Conservation (phyloP, 2,329 filamentous ascomycete genomes). For the Xylaria sp. region DNA sequence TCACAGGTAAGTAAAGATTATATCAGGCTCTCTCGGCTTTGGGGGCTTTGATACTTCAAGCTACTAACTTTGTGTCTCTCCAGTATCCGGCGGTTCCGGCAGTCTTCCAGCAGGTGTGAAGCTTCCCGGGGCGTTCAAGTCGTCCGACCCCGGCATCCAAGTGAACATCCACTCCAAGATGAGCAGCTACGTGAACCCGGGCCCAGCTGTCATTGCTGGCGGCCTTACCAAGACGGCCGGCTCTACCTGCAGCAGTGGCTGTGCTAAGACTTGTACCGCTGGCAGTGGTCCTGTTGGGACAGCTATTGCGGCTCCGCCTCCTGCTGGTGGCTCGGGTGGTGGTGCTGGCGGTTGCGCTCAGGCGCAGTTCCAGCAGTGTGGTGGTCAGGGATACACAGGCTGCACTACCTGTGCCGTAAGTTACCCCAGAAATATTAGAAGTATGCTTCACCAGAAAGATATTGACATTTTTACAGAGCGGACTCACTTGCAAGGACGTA, state of each 20-base stretch:
- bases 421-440: conserved; percentile 2
- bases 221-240: conserved; percentile 55
- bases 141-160: conserved; percentile 57
- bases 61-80: not conserved
- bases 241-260: conserved; percentile 51
- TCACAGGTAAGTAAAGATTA: conserved; percentile 36
- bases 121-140: conserved; percentile 58
- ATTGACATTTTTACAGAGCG: conserved; percentile 37
- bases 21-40: not conserved
- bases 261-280: conserved; percentile 52
- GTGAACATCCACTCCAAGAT: conserved; percentile 59
- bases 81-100: conserved; percentile 32
- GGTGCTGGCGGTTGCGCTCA: conserved; percentile 47
- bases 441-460: not conserved
- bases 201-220: conserved; percentile 54
- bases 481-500: conserved; percentile 50
- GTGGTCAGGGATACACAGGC: conserved; percentile 54
- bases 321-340: conserved; percentile 28
- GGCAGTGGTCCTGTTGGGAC: conserved; percentile 47
- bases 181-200: conserved; percentile 55
- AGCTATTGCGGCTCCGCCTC: conserved; percentile 33
- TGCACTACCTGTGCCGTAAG: conserved; percentile 55
- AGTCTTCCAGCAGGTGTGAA: conserved; percentile 43
- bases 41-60: not conserved
- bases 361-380: conserved; percentile 52